Base-by-base conservation (phyloP, 2,329 filamentous ascomycete species). In the Ilyonectria robusta region DNA sequence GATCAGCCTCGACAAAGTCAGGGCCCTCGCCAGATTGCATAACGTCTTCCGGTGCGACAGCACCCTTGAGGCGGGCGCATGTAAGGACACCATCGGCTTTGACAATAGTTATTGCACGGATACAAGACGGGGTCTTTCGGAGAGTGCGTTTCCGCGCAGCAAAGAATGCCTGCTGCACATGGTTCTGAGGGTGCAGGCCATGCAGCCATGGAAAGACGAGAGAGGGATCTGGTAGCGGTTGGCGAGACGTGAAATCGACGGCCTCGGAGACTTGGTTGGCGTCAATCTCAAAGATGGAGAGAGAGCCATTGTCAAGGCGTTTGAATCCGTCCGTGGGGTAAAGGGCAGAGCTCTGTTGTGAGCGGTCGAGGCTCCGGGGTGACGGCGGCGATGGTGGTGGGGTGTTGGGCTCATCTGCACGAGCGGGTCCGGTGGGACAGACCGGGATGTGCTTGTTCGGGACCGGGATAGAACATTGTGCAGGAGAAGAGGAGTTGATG, bases 161-260 rank as follows among this genome's bases (percentile, higher is more conserved):
- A 79, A 99, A 98, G 84, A 98, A 98, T 7, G 93, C 89, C 68
- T 96, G 88, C 77, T 99, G 96, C 60, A 97, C 88, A 67, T 94
- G 91, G 77, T 99, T 99, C 68, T 92, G 89, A 0, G 93, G 91
- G 76, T 98, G 95, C 46, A 98, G 84, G 26, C 96, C 96, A 82
- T 99, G 96, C 26, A 98, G 86, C 96, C 96, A 99, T 2, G 96
- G 96, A 76, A 98, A 99, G 68, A 98, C 93, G 67, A 91, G 87
- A n/a, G 92, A 89, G 0, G 96, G 91, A 62, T 95, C 91, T 7
- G 96, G 95, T 26, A 98, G 85, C 1, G 94, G 92, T 76, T 97
- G 94, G 2, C 90, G 88, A 3, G 95, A 89, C 66, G 90, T 84
- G 75, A 95, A 89, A 70, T 97, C 90, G 37, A 98, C 78, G 1